phyloP scores from a whole-genome alignment of 148 eudicot genomes.

The Rhododendron ovatum region DNA sequence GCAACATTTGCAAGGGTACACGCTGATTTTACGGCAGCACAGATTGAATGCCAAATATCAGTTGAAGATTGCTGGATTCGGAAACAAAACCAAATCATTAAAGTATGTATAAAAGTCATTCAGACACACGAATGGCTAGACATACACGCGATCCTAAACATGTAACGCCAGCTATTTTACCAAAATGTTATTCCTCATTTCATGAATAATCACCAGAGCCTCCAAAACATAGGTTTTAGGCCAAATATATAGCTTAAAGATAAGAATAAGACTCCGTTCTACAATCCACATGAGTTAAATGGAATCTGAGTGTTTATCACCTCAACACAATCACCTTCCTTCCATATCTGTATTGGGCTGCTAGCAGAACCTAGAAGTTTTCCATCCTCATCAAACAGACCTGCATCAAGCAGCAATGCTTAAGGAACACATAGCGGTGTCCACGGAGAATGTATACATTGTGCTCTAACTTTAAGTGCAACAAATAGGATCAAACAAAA shows the following conservation, averaged over 20 bases:
- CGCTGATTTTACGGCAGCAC: conserved; percentile 89
- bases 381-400: conserved; percentile 76
- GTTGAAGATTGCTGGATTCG: conserved; percentile 93
- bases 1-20: conserved; percentile 71
- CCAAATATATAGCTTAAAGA: neutral
- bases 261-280: neutral
- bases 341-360: conserved; percentile 98
- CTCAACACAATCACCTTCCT: conserved; percentile 92
- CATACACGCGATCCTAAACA: neutral
- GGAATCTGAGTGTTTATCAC: conserved; percentile 27
- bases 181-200: neutral
- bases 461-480: neutral
- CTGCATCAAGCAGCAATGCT: conserved; percentile 31
- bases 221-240: neutral
- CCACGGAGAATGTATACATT: neutral
- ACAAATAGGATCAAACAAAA: neutral
- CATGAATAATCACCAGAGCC: neutral
- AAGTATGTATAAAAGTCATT: neutral
- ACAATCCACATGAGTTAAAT: neutral
- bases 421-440: neutral
- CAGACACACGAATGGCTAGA: neutral
- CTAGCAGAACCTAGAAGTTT: conserved; percentile 80
- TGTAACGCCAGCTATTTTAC: neutral
- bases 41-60: conserved; percentile 97
- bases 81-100: neutral